These are phyloP conservation scores for Gracilariopsis chorda DNA, from an alignment of 23 red algal genomes.

Conservation along the genomic window DNA sequence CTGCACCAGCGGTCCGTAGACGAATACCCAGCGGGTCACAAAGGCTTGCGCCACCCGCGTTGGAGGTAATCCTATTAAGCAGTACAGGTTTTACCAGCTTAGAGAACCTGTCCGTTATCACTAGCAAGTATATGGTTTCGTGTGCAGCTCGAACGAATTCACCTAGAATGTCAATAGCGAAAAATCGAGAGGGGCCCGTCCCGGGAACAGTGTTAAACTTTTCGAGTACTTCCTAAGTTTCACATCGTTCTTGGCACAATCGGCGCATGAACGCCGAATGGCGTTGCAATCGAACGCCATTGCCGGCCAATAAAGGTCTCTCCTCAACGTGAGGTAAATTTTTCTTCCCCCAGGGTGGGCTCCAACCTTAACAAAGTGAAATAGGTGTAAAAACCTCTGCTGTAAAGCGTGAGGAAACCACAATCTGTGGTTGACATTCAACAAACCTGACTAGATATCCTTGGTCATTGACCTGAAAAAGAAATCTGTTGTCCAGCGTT, in stretches of 20 bases:
- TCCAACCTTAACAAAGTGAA: background rate
- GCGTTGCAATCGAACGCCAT: conserved; percentile 12
- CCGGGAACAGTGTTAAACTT: background rate
- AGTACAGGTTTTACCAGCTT: conserved; percentile 26
- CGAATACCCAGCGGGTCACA: background rate
- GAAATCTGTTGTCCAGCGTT: too few relatives aligned
- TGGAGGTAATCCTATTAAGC: background rate
- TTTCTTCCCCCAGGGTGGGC: background rate
- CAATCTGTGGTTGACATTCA: too few relatives aligned
- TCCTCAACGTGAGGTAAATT: background rate
- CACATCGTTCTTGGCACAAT: background rate
- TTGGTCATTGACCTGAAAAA: too few relatives aligned
- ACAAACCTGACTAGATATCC: too few relatives aligned
- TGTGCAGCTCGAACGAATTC: too few relatives aligned
- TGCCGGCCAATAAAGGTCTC: too few relatives aligned
- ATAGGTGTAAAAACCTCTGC: background rate
- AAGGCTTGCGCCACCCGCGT: background rate
- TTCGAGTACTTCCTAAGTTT: background rate
- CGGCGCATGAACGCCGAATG: background rate
- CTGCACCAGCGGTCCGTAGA: background rate
- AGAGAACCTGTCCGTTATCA: too few relatives aligned
- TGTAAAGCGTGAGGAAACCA: background rate
- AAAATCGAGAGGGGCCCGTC: too few relatives aligned
- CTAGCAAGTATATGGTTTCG: too few relatives aligned
- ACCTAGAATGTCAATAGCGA: too few relatives aligned